phyloP scores from a whole-genome alignment of 2,329 filamentous ascomycete species.

The Fonsecaea monophora region DNA sequence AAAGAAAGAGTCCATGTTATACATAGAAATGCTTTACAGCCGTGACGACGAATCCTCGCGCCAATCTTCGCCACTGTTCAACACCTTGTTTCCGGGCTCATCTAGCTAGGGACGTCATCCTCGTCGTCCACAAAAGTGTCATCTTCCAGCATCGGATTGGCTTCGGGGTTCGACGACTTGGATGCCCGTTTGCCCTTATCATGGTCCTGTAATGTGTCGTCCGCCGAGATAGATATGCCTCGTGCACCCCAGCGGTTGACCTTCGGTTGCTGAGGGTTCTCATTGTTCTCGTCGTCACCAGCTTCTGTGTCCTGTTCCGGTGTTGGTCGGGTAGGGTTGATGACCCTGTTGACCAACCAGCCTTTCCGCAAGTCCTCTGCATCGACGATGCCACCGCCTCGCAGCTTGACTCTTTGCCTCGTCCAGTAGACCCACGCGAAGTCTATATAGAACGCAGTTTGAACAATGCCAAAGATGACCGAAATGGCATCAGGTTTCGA shows the following conservation, averaged over 20 bases:
- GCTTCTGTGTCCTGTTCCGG: constrained; percentile 40
- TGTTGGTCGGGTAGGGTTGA: constrained; percentile 48
- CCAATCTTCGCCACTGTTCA: constrained; percentile 39
- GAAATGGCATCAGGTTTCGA: constrained; percentile 66
- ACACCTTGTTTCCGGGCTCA: constrained; percentile 31
- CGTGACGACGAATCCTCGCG: constrained; percentile 25
- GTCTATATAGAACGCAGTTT: constrained; percentile 88
- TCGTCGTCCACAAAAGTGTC: constrained; percentile 39
- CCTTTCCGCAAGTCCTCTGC: constrained; percentile 84
- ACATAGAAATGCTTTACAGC: constrained; percentile 18
- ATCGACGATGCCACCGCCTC: constrained; percentile 86
- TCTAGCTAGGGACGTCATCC: constrained; percentile 34
- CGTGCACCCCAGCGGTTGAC: constrained; percentile 62
- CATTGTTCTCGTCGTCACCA: constrained; percentile 32
- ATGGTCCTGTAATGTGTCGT: constrained; percentile 55
- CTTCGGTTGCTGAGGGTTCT: constrained; percentile 26
- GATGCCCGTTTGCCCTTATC: constrained; percentile 27
- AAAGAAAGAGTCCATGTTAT: constrained; percentile 14
- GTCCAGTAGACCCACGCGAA: constrained; percentile 98
- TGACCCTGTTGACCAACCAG: constrained; percentile 80
- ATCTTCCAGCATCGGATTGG: constrained; percentile 38
- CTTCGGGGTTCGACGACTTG: constrained; percentile 22
- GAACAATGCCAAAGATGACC: constrained; percentile 84
- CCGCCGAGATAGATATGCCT: constrained; percentile 66
- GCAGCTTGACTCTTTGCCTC: constrained; percentile 89